A percentile compares a stretch with the other conserved stretches of the same genome.
phyloP scores from a whole-genome alignment of 2,329 filamentous ascomycete species.

The Colletotrichum cereale region DNA sequence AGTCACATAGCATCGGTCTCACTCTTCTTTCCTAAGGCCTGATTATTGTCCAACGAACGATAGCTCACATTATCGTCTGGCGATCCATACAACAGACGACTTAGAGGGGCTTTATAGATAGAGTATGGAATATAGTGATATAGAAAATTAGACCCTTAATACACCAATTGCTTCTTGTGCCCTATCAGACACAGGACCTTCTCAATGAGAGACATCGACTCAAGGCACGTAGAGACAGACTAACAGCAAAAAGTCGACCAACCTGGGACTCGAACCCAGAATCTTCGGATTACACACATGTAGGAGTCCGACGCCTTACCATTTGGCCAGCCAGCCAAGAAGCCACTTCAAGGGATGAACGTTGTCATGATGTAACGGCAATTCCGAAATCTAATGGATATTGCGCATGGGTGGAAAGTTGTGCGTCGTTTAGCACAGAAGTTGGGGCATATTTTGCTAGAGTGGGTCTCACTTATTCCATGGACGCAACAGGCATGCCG shows the following conservation, averaged over 20 bases:
- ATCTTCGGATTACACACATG: constrained; percentile 26
- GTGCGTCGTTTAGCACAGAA: neutral
- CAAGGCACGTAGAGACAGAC: too few species aligned
- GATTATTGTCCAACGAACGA: too few species aligned
- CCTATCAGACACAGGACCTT: neutral
- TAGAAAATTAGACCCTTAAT: too few species aligned
- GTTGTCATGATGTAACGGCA: neutral
- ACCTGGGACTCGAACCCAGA: constrained; percentile 41
- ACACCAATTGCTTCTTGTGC: too few species aligned
- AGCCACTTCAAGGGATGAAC: rapidly evolving
- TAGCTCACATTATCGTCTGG: too few species aligned
- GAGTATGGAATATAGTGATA: too few species aligned
- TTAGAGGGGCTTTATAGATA: too few species aligned
- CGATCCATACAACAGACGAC: too few species aligned
- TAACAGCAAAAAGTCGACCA: constrained; percentile 18
- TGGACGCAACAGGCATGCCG: neutral
- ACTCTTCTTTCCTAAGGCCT: too few species aligned
- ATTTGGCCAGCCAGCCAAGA: constrained; percentile 35
- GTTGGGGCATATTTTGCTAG: neutral
- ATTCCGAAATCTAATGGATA: neutral
- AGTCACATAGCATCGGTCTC: too few species aligned
- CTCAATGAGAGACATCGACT: too few species aligned
- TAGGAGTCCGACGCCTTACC: constrained; percentile 41
- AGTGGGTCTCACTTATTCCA: neutral
- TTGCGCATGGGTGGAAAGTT: neutral